Evolutionary conservation across 164 flowering plant genomes (phyloP).

Genomic region (Platanus orientalis): DNA sequence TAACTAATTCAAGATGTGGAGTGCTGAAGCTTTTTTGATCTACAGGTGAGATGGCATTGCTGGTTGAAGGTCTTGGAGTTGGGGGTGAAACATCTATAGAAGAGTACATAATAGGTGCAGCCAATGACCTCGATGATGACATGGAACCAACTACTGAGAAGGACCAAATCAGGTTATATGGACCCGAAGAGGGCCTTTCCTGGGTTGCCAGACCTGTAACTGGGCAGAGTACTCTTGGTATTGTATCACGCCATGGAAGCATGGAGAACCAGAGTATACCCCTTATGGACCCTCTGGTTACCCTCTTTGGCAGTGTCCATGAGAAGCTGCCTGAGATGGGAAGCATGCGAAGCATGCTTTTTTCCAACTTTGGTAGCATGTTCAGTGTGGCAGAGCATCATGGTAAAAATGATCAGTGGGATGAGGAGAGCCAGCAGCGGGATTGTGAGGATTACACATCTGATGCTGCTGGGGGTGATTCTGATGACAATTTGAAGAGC

Average conservation of each 20-base stretch:
- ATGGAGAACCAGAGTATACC: slow-evolving; percentile 42
- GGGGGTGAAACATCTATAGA: slow-evolving; percentile 85
- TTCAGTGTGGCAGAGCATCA: slow-evolving; percentile 38
- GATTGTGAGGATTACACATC: slow-evolving; percentile 38
- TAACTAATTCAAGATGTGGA: not conserved
- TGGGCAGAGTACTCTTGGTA: slow-evolving; percentile 62
- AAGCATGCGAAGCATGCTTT: slow-evolving; percentile 49
- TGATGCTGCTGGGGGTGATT: slow-evolving; percentile 39
- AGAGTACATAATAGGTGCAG: slow-evolving; percentile 80
- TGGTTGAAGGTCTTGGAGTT: slow-evolving; percentile 88
- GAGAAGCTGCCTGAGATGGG: slow-evolving; percentile 78
- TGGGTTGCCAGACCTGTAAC: slow-evolving; percentile 88
- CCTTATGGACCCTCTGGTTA: slow-evolving; percentile 85
- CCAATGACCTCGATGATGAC: slow-evolving; percentile 47
- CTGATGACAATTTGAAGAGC: slow-evolving; percentile 44
- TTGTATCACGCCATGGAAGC: slow-evolving; percentile 77
- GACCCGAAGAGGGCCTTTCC: slow-evolving; percentile 71
- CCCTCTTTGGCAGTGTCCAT: slow-evolving; percentile 84
- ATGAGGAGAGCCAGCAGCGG: slow-evolving; percentile 45
- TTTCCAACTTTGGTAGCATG: slow-evolving; percentile 62
- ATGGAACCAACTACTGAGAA: slow-evolving; percentile 38
- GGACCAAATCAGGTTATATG: slow-evolving; percentile 64
- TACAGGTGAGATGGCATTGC: slow-evolving; percentile 90
- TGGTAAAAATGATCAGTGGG: slow-evolving; percentile 41
- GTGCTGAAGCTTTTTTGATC: slow-evolving; percentile 10